These are phyloP conservation scores for Rhynchosporium agropyri DNA, from an alignment of 2,329 filamentous ascomycete species.

Conservation along the genomic window DNA sequence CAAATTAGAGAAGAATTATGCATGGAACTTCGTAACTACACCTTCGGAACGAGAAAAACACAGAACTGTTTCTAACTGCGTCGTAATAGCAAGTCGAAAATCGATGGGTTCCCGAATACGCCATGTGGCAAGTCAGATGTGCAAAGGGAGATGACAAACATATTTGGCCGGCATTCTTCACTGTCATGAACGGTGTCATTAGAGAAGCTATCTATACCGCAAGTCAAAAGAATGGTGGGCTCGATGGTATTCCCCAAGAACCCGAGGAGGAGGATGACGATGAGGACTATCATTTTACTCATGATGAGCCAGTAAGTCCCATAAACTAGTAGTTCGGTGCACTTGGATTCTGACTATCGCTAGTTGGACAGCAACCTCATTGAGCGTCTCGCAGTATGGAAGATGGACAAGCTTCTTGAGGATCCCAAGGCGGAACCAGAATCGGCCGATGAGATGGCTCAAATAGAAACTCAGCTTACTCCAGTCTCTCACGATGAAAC, in stretches of 20 bases:
- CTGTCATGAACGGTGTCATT: conserved; percentile 25
- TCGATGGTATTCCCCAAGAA: conserved; percentile 17
- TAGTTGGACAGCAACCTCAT: conserved; percentile 32
- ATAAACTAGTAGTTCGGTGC: neutral
- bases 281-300: conserved; percentile 24
- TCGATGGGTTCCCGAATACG: conserved; percentile 17
- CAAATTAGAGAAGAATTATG: neutral
- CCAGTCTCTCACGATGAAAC: neutral
- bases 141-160: conserved; percentile 12
- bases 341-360: neutral
- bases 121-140: conserved; percentile 23
- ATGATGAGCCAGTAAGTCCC: conserved; percentile 3
- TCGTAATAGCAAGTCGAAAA: conserved; percentile 17
- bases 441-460: neutral
- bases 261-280: conserved; percentile 7
- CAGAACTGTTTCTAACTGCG: neutral
- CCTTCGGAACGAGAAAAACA: neutral
- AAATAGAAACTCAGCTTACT: neutral
- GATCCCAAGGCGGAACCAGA: neutral
- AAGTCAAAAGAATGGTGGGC: conserved; percentile 14
- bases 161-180: conserved; percentile 23
- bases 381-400: conserved; percentile 27
- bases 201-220: conserved; percentile 25
- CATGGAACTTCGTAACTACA: conserved; percentile 3
- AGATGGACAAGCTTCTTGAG: neutral